These are phyloP conservation scores for Mycosphaerella sp. DNA, from an alignment of 2,329 filamentous ascomycete species.

Conservation along the genomic window DNA sequence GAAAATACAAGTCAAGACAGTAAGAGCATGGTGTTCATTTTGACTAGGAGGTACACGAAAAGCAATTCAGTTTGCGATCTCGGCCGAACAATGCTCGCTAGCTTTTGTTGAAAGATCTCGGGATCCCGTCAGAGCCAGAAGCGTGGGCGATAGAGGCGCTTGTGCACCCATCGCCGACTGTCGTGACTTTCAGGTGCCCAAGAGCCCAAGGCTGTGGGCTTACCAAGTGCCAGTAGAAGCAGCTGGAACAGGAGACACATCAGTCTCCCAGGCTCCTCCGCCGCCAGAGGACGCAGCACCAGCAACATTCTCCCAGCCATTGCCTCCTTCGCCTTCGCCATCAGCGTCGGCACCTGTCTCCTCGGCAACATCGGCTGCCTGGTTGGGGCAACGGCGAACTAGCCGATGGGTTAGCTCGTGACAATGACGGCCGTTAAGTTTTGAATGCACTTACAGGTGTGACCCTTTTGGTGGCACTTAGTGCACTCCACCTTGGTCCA, in stretches of 20 bases:
- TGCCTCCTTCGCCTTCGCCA: conserved; percentile 7
- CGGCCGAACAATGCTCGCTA: not conserved
- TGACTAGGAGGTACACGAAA: too few species aligned
- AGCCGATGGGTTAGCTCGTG: too few species aligned
- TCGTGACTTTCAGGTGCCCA: not conserved
- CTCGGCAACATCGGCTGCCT: conserved; percentile 12
- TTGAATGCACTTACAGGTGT: conserved; percentile 7
- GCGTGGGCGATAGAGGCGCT: not conserved
- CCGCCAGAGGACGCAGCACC: conserved; percentile 2
- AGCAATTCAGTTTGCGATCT: not conserved
- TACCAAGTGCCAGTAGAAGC: conserved; percentile 14
- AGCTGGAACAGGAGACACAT: conserved; percentile 9
- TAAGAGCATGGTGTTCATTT: too few species aligned
- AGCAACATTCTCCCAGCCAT: conserved; percentile 10
- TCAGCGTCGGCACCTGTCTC: conserved; percentile 4
- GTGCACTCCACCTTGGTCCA: conserved; percentile 43
- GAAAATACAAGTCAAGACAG: too few species aligned
- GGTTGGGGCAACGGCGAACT: conserved; percentile 25
- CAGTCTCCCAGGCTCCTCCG: conserved; percentile 15
- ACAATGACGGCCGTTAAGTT: too few species aligned
- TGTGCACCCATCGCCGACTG: not conserved
- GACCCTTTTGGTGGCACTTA: conserved; percentile 37
- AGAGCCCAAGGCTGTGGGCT: not conserved
- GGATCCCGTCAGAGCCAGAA: not conserved
- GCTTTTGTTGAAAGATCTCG: not conserved